Evolutionary conservation across 192 early-diverging fungal genomes (phyloP).

Genomic region (Mortierella claussenii): DNA sequence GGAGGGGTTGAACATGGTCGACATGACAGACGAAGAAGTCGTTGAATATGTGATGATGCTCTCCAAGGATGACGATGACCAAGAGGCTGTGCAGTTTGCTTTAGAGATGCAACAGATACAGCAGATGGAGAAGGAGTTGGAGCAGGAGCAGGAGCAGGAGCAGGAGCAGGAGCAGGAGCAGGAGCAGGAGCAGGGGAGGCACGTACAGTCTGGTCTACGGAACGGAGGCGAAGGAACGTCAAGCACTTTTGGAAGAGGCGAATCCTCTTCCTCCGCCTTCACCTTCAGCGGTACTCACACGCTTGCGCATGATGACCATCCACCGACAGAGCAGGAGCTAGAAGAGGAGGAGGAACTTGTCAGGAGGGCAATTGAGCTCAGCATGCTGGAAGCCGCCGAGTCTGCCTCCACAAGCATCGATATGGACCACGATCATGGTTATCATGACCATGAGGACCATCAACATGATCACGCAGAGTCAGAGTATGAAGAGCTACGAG

Average conservation of each 20-base stretch:
- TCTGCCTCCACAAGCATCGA: no score
- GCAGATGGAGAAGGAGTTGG: slow-evolving; percentile 19
- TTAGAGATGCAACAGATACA: slow-evolving; percentile 28
- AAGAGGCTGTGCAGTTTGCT: slow-evolving; percentile 6
- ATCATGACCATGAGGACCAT: no score
- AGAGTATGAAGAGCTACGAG: not conserved
- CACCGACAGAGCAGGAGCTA: slow-evolving; percentile 22
- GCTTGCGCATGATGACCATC: not conserved
- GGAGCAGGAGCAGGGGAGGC: not conserved
- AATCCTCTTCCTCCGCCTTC: slow-evolving; percentile 6
- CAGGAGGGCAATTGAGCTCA: slow-evolving; percentile 36
- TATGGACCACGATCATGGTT: not conserved
- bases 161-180: slow-evolving; percentile 21
- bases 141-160: slow-evolving; percentile 12
- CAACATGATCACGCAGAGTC: not conserved
- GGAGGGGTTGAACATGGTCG: slow-evolving; percentile 52
- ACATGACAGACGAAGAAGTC: slow-evolving; percentile 66
- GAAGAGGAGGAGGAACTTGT: slow-evolving; percentile 48
- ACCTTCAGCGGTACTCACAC: not conserved
- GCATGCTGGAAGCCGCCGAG: slow-evolving; percentile 25
- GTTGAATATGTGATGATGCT: slow-evolving; percentile 68
- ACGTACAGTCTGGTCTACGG: not conserved
- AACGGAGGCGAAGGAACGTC: slow-evolving; percentile 23
- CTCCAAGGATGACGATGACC: slow-evolving; percentile 44
- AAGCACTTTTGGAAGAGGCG: no score